These are phyloP conservation scores for Penicillium soppii DNA, from an alignment of 495 filamentous ascomycete species.

Conservation along the genomic window DNA sequence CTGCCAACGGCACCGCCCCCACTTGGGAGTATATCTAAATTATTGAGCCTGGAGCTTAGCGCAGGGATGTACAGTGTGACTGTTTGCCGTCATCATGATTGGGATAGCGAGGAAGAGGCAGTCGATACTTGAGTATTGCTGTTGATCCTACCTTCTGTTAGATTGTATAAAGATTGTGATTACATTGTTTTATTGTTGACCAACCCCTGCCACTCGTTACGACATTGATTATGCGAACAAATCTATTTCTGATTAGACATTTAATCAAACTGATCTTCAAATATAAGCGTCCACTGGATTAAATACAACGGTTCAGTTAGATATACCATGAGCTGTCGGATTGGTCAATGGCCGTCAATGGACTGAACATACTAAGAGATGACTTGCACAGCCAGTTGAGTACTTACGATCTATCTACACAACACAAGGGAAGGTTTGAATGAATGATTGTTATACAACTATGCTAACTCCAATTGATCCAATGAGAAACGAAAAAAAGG, in stretches of 20 bases:
- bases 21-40: slow-evolving; percentile 38
- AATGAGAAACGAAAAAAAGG: slow-evolving; percentile 4
- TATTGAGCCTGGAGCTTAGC: not conserved
- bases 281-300: too few relatives aligned
- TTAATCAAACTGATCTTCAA: too few relatives aligned
- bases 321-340: too few relatives aligned
- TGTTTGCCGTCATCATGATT: not conserved
- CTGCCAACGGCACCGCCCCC: slow-evolving; percentile 7
- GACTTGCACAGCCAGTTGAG: too few relatives aligned
- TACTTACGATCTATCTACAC: too few relatives aligned
- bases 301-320: too few relatives aligned
- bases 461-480: slow-evolving; percentile 19
- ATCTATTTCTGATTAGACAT: too few relatives aligned
- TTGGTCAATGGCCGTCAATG: too few relatives aligned
- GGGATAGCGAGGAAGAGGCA: not conserved
- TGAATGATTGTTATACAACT: slow-evolving; percentile 20
- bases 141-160: not conserved
- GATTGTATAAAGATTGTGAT: not conserved
- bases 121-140: not conserved
- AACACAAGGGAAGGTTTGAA: too few relatives aligned
- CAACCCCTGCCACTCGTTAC: not conserved
- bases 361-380: too few relatives aligned
- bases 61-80: not conserved
- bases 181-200: not conserved
- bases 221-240: not conserved